A percentile compares a stretch with the other conserved stretches of the same genome.
These are phyloP conservation scores for Suillus placidus DNA, from an alignment of 768 basidiomycete species.

Conservation along the genomic window DNA sequence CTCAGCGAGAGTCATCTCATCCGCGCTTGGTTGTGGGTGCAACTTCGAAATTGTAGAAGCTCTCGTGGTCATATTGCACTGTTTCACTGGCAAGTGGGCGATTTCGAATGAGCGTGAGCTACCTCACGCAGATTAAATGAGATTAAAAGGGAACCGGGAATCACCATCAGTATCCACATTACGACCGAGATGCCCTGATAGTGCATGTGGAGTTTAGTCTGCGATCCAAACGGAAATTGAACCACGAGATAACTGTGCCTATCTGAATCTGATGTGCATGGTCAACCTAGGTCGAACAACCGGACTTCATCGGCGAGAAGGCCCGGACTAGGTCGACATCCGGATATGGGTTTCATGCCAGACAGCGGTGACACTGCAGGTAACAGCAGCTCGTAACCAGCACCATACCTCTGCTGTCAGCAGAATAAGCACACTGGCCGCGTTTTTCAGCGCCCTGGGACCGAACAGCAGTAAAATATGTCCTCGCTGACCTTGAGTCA, in stretches of 20 bases:
- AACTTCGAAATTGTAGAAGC: not conserved
- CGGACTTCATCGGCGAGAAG: not conserved
- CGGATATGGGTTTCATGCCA: not conserved
- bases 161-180: not conserved
- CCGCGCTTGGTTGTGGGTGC: not conserved
- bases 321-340: not conserved
- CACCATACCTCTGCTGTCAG: no score
- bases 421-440: no score
- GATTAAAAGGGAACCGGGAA: not conserved
- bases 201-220: not conserved
- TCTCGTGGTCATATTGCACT: not conserved
- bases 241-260: not conserved
- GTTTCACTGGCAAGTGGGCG: not conserved
- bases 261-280: not conserved
- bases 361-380: not conserved
- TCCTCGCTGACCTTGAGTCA: no score
- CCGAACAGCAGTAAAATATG: no score
- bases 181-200: not conserved
- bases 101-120: not conserved
- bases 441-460: no score
- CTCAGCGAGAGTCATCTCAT: not conserved
- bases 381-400: not conserved
- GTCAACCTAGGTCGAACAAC: not conserved
- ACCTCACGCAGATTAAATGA: not conserved
- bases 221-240: not conserved